phyloP scores from a whole-genome alignment of 306 rosid genomes.

The Inga laurina region DNA sequence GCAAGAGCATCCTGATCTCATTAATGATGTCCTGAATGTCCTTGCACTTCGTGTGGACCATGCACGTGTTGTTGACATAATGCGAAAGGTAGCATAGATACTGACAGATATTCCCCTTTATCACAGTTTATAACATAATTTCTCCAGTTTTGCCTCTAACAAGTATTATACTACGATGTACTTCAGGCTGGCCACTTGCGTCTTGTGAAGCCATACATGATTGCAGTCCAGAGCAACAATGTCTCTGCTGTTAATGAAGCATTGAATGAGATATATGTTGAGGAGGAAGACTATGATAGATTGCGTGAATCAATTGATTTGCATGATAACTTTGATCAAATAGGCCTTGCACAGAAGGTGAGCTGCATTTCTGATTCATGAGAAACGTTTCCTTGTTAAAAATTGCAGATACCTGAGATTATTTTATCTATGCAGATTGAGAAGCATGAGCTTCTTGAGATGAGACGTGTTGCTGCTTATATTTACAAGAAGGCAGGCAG shows the following conservation, averaged over 20 bases:
- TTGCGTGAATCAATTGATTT: slow-evolving; percentile 96
- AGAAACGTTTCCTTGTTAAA: slow-evolving; percentile 24
- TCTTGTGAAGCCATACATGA: slow-evolving; percentile 99
- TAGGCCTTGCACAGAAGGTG: slow-evolving; percentile 98
- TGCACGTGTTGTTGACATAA: slow-evolving; percentile 94
- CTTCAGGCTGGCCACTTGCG: slow-evolving; percentile 92
- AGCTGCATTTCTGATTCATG: slow-evolving; percentile 28
- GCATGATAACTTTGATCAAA: slow-evolving; percentile 98
- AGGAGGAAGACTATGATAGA: slow-evolving; percentile 98
- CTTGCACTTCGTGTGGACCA: slow-evolving; percentile 99
- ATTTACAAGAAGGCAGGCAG: slow-evolving; percentile 98
- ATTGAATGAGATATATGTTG: slow-evolving; percentile 92
- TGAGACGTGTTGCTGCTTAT: slow-evolving; percentile 99
- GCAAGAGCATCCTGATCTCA: slow-evolving; percentile 99
- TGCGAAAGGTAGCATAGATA: slow-evolving; percentile 74
- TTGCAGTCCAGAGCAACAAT: slow-evolving; percentile 99
- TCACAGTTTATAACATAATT: background rate
- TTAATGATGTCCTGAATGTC: slow-evolving; percentile 94
- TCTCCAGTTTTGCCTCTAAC: slow-evolving; percentile 2
- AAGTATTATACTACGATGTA: slow-evolving; percentile 15
- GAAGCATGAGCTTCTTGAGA: slow-evolving; percentile 97
- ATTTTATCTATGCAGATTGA: slow-evolving; percentile 69
- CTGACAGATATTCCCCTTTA: background rate
- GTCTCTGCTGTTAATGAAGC: slow-evolving; percentile 99
- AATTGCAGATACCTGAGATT: slow-evolving; percentile 34